Conservation (phyloP, 257 asterid species). For the Nicotiana paniculata region DNA sequence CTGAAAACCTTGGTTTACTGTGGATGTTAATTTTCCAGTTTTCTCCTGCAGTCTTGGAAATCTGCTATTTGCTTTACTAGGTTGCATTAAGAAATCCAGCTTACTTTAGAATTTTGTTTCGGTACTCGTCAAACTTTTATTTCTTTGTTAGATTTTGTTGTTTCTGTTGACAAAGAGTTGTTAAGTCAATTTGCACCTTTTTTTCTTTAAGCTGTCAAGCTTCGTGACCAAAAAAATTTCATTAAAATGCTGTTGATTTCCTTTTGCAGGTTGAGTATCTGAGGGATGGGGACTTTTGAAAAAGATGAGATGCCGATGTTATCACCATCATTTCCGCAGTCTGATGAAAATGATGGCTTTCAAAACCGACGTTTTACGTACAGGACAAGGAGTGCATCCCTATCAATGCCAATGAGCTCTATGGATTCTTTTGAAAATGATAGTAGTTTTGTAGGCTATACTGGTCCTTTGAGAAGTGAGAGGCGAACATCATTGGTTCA, state of each 20-base stretch:
- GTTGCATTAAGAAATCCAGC: neutral
- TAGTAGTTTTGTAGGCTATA: constrained; percentile 41
- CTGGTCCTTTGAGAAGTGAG: constrained; percentile 67
- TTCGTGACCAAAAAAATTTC: neutral
- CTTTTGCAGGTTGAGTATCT: constrained; percentile 17
- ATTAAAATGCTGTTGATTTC: neutral
- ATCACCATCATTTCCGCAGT: constrained; percentile 35
- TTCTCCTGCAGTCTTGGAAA: neutral
- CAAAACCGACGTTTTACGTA: constrained; percentile 27
- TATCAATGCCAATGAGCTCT: constrained; percentile 48
- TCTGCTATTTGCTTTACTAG: neutral
- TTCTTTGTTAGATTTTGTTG: neutral
- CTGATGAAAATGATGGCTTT: constrained; percentile 29
- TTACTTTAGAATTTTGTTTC: neutral
- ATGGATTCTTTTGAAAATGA: constrained; percentile 34
- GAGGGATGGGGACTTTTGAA: constrained; percentile 56
- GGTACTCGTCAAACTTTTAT: neutral
- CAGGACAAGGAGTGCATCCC: constrained; percentile 70
- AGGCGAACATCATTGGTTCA: constrained; percentile 37
- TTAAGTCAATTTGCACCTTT: neutral
- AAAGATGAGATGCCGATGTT: constrained; percentile 72
- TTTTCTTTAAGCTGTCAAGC: neutral
- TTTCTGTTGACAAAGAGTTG: neutral
- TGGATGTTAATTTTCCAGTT: neutral
- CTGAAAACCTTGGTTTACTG: neutral